Conservation (phyloP, 345 rosid species). For the Euphorbia tirucalli region DNA sequence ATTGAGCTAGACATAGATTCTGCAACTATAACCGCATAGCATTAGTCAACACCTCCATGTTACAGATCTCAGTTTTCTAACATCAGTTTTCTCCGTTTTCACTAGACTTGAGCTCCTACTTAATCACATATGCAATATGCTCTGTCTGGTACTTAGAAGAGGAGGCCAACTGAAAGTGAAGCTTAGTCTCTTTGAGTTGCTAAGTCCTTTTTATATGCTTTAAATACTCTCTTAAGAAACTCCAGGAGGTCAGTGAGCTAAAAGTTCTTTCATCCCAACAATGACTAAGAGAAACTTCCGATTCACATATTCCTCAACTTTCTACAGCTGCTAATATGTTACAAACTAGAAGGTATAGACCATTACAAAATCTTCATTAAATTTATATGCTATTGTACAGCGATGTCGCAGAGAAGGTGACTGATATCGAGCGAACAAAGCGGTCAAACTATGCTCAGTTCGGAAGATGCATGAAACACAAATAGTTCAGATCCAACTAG, state of each 20-base stretch:
- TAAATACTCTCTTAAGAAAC: background rate
- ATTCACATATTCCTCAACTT: background rate
- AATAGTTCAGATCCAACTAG: background rate
- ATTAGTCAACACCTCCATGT: background rate
- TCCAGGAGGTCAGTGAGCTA: background rate
- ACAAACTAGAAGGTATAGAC: background rate
- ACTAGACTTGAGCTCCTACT: background rate
- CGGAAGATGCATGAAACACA: background rate
- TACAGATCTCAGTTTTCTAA: background rate
- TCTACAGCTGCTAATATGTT: background rate
- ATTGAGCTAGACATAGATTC: background rate
- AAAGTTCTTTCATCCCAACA: background rate
- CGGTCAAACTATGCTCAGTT: background rate
- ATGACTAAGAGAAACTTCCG: background rate
- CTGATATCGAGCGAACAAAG: background rate
- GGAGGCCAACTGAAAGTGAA: background rate
- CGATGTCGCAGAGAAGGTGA: background rate
- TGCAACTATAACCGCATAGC: background rate
- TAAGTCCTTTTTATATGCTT: background rate
- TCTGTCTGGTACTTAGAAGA: background rate
- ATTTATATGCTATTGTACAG: background rate
- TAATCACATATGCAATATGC: background rate
- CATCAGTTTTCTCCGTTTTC: background rate
- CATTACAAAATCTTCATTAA: background rate
- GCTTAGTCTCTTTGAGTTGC: background rate